A percentile compares a stretch with the other conserved stretches of the same genome.
Conservation (phyloP, 805 yeast genomes). For the Metschnikowia hibisci region DNA sequence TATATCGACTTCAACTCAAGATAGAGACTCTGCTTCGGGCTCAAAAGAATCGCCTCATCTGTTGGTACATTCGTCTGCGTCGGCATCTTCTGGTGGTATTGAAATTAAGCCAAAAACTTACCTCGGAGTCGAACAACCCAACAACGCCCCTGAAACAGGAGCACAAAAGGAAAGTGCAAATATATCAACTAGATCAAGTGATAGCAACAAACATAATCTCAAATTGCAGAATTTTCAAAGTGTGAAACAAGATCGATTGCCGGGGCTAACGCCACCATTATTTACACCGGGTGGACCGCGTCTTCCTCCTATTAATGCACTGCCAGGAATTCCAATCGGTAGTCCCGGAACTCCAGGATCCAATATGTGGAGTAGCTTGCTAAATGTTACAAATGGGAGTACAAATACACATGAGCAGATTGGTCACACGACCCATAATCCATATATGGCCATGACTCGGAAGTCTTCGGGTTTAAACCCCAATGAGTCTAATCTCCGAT, state of each 20-base stretch:
- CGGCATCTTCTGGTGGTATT: slow-evolving; percentile 9
- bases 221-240: slow-evolving; percentile 32
- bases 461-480: slow-evolving; percentile 67
- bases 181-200: neutral
- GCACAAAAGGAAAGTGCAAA: neutral
- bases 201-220: slow-evolving; percentile 31
- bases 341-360: slow-evolving; percentile 52
- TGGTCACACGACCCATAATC: slow-evolving; percentile 7
- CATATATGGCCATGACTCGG: slow-evolving; percentile 27
- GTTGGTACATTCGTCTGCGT: slow-evolving; percentile 5
- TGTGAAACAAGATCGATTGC: slow-evolving; percentile 23
- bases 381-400: slow-evolving; percentile 37
- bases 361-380: slow-evolving; percentile 44
- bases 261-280: slow-evolving; percentile 45
- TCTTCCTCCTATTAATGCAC: slow-evolving; percentile 50
- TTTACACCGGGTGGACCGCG: slow-evolving; percentile 59
- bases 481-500: slow-evolving; percentile 65
- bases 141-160: neutral
- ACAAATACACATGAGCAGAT: slow-evolving; percentile 6
- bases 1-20: neutral
- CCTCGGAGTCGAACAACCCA: neutral
- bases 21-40: slow-evolving; percentile 4
- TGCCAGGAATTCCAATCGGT: slow-evolving; percentile 38
- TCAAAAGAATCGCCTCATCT: slow-evolving; percentile 6
- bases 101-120: slow-evolving; percentile 10